Evolutionary conservation across 2,329 filamentous ascomycete species (phyloP).

Genomic region (Lecanicillium sp.): DNA sequence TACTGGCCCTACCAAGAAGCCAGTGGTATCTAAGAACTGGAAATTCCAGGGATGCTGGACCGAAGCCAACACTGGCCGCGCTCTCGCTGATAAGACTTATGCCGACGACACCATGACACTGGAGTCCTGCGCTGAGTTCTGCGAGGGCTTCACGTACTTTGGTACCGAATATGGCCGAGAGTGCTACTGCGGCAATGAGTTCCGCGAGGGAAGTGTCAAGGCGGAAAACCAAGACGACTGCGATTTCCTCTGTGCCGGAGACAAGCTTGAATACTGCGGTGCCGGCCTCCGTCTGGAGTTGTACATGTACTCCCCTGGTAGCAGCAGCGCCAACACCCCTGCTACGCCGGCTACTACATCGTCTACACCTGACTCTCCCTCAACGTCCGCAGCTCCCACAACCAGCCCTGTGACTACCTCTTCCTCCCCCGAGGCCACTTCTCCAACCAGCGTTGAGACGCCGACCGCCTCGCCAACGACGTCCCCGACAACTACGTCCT

Average conservation of each 20-base stretch:
- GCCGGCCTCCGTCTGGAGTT: constrained; percentile 23
- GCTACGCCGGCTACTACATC: too few relatives aligned
- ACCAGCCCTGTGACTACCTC: too few relatives aligned
- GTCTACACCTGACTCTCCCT: neutral
- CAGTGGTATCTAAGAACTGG: constrained; percentile 18
- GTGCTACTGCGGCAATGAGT: constrained; percentile 29
- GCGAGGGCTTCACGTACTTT: constrained; percentile 21
- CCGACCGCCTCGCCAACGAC: neutral
- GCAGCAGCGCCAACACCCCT: too few relatives aligned
- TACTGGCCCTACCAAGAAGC: constrained; percentile 17
- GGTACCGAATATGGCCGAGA: constrained; percentile 28
- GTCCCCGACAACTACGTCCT: constrained; percentile 2
- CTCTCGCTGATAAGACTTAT: constrained; percentile 20
- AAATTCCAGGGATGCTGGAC: constrained; percentile 29
- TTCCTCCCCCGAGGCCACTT: too few relatives aligned
- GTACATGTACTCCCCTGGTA: constrained; percentile 17
- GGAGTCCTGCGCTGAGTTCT: constrained; percentile 23
- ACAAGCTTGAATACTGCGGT: constrained; percentile 26
- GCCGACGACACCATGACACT: constrained; percentile 27
- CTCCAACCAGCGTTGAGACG: neutral
- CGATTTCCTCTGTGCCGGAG: constrained; percentile 23
- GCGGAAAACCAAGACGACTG: constrained; percentile 24
- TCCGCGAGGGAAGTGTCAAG: constrained; percentile 19
- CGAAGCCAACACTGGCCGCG: constrained; percentile 22
- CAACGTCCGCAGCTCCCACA: constrained; percentile 3